phyloP scores from a whole-genome alignment of 441 rosid genomes.

The Adansonia gregorii region DNA sequence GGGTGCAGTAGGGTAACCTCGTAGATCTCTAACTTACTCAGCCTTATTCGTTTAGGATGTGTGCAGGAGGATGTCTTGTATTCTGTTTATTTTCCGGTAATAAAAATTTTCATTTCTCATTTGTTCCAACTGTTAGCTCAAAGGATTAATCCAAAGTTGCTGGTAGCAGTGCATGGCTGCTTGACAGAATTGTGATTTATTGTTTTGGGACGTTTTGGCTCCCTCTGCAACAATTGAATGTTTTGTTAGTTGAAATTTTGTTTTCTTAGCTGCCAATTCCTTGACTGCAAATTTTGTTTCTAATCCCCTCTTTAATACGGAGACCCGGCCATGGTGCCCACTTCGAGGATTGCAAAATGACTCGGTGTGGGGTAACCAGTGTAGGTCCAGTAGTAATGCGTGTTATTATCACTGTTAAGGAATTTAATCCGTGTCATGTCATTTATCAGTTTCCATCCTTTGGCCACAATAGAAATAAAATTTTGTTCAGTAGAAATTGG shows the following conservation, averaged over 20 bases:
- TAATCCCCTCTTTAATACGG: background rate
- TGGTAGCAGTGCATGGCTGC: background rate
- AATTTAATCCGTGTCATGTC: background rate
- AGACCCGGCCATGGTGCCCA: too few relatives aligned
- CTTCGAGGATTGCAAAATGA: background rate
- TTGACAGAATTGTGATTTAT: background rate
- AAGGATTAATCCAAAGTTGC: background rate
- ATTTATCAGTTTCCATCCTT: background rate
- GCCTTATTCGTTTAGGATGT: constrained; percentile 24
- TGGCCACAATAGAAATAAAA: too few relatives aligned
- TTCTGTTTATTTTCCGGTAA: constrained; percentile 31
- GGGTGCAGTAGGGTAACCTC: constrained; percentile 42
- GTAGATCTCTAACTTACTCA: constrained; percentile 36
- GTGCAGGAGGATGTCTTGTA: constrained; percentile 22
- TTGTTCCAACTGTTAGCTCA: background rate
- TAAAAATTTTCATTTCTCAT: background rate
- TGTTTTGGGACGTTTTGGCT: background rate
- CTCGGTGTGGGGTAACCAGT: background rate
- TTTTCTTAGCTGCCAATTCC: background rate
- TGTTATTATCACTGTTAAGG: too few relatives aligned
- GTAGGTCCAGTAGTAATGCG: too few relatives aligned
- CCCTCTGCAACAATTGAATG: too few relatives aligned
- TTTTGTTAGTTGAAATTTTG: background rate
- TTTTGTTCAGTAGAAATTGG: background rate
- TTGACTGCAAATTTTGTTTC: background rate